Base-by-base conservation (phyloP, 2,329 filamentous ascomycete genomes). In the Beauveria sp. region DNA sequence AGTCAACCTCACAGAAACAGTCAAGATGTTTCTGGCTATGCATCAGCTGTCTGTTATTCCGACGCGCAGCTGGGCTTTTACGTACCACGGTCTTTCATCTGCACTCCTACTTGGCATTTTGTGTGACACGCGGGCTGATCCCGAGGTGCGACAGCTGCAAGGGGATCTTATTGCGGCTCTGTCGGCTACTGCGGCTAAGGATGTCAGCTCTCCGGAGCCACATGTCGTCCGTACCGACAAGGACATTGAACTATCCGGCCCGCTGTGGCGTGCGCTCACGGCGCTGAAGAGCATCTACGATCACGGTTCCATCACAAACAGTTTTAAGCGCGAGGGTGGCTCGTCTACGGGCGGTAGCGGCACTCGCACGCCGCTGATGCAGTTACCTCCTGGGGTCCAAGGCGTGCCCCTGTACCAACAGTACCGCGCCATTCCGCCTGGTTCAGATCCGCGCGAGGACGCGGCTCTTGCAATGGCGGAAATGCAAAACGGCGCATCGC, bases 21-120 rank as follows among this genome's bases (percentile, higher is more conserved):
- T 88, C 12, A 80, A 83, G 46, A 88, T 87, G 84, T 88, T 87
- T 67, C 74, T 88, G 24, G 83, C 84, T 18, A 88, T 88, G 85
- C 84, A 88, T 69, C 84, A 86, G 64, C 73, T 88, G 34, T 87
- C 84, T 2, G 82, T 85, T 9, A 87, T 87, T 52, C 85, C 85
- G 1, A 88, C 85, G 0, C 77, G 85, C 28, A 87, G 83, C 61
- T 88, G 85, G 85, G 84, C 85, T 0, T 87, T 87, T 63, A 88
- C 85, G 1, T 87, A 87, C 62, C 84, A 88, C 66, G 84, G 85
- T 1, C 77, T 88, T 8, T 87, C 84, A 9, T 88, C 85, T 0
- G 85, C 85, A 1, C 77, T 88, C 3, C 75, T 88, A 3, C 79
- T 88, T 9, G 84, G 84, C 18, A 85, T 88, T 55, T 69, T 87